Conservation (phyloP, 1,284 basidiomycete species). For the Melampsora americana region DNA sequence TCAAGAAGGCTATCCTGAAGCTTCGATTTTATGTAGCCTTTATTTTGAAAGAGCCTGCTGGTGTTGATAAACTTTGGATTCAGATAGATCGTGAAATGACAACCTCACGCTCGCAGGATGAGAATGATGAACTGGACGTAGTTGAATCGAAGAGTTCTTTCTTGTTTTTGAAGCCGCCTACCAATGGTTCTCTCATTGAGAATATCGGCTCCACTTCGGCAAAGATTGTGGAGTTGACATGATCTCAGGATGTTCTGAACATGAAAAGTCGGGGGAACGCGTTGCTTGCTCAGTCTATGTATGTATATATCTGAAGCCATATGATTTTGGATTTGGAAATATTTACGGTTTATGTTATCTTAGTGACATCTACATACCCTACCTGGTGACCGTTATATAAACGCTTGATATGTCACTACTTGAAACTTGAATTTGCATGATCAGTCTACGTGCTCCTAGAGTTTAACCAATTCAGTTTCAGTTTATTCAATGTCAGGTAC, state of each 20-base stretch:
- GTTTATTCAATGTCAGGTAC: too few relatives aligned
- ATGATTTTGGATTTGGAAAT: too few relatives aligned
- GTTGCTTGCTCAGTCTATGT: too few relatives aligned
- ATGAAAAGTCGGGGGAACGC: neutral
- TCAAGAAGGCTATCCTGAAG: constrained; percentile 3
- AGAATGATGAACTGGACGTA: neutral
- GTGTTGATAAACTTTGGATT: neutral
- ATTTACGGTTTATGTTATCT: too few relatives aligned
- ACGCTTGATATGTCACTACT: too few relatives aligned
- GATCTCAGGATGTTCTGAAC: too few relatives aligned
- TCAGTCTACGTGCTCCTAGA: too few relatives aligned
- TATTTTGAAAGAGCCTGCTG: neutral
- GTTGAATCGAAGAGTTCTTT: neutral
- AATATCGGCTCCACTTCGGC: neutral
- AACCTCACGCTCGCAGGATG: neutral
- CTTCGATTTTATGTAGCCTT: neutral
- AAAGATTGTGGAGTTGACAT: constrained; percentile 1
- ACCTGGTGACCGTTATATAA: too few relatives aligned
- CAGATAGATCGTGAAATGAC: neutral
- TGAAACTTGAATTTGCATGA: too few relatives aligned
- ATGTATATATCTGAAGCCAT: too few relatives aligned
- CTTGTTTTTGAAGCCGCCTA: neutral
- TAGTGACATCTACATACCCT: too few relatives aligned
- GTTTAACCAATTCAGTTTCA: too few relatives aligned
- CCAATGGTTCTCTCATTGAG: neutral